phyloP scores from a whole-genome alignment of 257 asterid genomes.

The Thymus mandschuricus region DNA sequence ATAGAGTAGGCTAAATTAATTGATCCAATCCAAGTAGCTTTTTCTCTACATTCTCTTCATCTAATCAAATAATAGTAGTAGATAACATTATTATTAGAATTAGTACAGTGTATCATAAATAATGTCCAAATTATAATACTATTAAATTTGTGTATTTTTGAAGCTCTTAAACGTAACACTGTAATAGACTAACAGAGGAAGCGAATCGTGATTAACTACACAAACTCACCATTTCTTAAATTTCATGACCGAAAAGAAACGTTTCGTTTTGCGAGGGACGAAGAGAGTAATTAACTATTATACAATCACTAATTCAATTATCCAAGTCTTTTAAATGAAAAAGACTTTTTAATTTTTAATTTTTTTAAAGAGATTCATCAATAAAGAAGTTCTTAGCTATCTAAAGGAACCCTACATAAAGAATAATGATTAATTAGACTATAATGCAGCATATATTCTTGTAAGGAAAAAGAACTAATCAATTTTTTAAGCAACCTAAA shows the following conservation, averaged over 20 bases:
- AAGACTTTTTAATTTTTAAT: neutral
- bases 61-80: constrained; percentile 16
- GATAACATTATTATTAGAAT: constrained; percentile 11
- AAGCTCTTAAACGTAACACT: constrained; percentile 12
- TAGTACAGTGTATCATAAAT: constrained; percentile 30
- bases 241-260: too few species aligned
- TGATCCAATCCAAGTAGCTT: constrained; percentile 40
- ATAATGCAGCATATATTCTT: constrained; percentile 32
- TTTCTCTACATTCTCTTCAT: constrained; percentile 43
- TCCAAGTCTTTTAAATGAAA: neutral
- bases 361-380: neutral
- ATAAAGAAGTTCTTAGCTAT: constrained; percentile 27
- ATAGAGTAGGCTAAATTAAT: constrained; percentile 10
- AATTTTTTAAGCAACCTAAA: constrained; percentile 30
- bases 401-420: constrained; percentile 28
- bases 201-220: neutral
- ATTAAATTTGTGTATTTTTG: constrained; percentile 15
- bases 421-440: constrained; percentile 1
- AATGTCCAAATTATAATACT: constrained; percentile 29
- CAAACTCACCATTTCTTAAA: too few species aligned
- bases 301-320: neutral
- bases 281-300: neutral
- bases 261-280: too few species aligned
- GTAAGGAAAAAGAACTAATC: neutral
- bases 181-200: neutral